Evolutionary conservation across 257 asterid species (phyloP), one percentile per base, ranked within the genome.

Genomic region (Solanum pimpinellifolium): DNA sequence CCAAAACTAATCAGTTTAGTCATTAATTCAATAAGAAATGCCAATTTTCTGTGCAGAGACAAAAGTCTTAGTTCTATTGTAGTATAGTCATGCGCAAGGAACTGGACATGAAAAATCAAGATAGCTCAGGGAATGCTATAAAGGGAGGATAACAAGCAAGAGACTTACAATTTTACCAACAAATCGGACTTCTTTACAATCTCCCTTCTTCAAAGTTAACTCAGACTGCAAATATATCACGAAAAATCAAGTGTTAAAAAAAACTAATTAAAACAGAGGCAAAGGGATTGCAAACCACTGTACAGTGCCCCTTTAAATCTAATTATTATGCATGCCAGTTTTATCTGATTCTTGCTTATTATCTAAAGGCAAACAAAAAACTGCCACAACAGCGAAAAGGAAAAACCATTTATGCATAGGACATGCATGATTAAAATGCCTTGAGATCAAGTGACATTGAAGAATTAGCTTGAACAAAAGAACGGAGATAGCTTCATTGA

Each of bases 111-210:
- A 74, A 39, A 39, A 74, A 74, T 74, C 82, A 37, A 37, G 82
- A 77, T 46, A 47, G 27, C 10, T 78, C 84, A 46, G 7, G 25
- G 84, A 78, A 27, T 78, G 18, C 16, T 46, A 27, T 78, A 78
- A 78, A 74, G 21, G 83, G 69, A 86, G 39, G 81, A 35, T 18
- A 62, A 81, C 76, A 16, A 85, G 16, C n/a, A 84, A 85, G 77
- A 46, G 85, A 91, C 98, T 94, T 93, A 97, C 98, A 90, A 95
- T 95, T 91, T 97, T 95, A 69, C 93, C 92, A 88, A 92, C 86
- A 92, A 97, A 93, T 39, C 92, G 94, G 85, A 97, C 86, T 93
- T 93, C 98, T 92, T 97, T 97, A 86, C 87, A 87, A 86, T 88
- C 85, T 83, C 98, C 98, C 86, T 86, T 80, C 91, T 91, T 88